These are phyloP conservation scores for Penicillium polonicum DNA, from an alignment of 2,329 filamentous ascomycete genomes.

Conservation along the genomic window DNA sequence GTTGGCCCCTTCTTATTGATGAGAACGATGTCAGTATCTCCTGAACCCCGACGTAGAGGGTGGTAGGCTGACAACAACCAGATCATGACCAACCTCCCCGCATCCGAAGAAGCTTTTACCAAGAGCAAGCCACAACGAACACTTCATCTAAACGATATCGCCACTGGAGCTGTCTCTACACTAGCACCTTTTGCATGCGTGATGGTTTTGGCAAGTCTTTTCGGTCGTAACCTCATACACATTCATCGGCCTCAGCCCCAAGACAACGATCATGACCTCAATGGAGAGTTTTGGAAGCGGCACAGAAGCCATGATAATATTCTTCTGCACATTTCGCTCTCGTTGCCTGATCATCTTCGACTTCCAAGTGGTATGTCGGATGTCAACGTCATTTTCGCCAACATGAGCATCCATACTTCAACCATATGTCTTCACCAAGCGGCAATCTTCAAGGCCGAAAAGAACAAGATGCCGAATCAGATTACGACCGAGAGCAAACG, in stretches of 20 bases:
- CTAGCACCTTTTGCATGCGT: constrained; percentile 78
- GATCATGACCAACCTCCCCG: constrained; percentile 80
- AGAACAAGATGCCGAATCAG: constrained; percentile 72
- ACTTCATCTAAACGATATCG: constrained; percentile 57
- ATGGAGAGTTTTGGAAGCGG: constrained; percentile 93
- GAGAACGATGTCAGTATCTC: constrained; percentile 69
- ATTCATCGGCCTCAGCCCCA: constrained; percentile 81
- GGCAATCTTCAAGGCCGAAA: constrained; percentile 95
- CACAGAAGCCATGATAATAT: constrained; percentile 88
- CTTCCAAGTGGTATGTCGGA: constrained; percentile 72
- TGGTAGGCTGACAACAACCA: constrained; percentile 32
- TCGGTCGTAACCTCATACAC: constrained; percentile 87
- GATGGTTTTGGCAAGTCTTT: constrained; percentile 80
- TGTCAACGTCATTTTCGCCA: constrained; percentile 86
- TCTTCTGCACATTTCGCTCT: constrained; percentile 79
- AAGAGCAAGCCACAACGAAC: constrained; percentile 73
- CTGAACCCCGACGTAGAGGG: not conserved
- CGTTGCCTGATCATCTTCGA: constrained; percentile 76
- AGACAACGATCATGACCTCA: constrained; percentile 81
- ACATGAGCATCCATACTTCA: constrained; percentile 96
- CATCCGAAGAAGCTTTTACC: constrained; percentile 80
- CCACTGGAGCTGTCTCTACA: constrained; percentile 65
- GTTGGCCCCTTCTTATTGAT: constrained; percentile 94
- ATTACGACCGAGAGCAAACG: constrained; percentile 88
- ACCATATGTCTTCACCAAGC: constrained; percentile 98